A percentile compares a stretch with the other conserved stretches of the same genome.
Evolutionary conservation across 2,329 filamentous ascomycete genomes (phyloP).

Genomic region (Tetracladium maxilliforme): DNA sequence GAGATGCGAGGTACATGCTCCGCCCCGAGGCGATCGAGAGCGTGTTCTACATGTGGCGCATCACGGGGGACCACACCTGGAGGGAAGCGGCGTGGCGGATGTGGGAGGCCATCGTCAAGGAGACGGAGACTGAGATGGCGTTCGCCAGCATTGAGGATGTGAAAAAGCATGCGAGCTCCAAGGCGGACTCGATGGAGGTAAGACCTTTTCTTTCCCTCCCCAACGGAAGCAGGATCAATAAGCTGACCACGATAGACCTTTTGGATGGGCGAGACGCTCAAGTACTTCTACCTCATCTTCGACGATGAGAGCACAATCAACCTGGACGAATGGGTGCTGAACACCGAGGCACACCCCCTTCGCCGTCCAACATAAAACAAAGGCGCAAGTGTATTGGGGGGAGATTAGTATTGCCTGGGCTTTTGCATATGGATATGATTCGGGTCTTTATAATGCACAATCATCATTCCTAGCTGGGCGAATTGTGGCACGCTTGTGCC

Average conservation of each 20-base stretch:
- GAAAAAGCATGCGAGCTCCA: slow-evolving; percentile 6
- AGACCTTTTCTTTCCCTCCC: slow-evolving; percentile 3
- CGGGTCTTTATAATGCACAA: no score
- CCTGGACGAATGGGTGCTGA: slow-evolving; percentile 44
- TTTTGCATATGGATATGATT: no score
- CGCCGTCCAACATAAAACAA: no score
- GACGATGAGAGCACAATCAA: slow-evolving; percentile 33
- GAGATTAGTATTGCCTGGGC: no score
- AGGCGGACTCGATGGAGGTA: slow-evolving; percentile 38
- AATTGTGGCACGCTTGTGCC: no score
- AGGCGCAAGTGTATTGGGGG: no score
- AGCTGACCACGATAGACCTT: slow-evolving; percentile 44
- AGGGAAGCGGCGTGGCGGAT: slow-evolving; percentile 31
- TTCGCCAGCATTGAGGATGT: slow-evolving; percentile 26
- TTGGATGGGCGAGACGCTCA: slow-evolving; percentile 50
- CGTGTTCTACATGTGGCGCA: slow-evolving; percentile 70
- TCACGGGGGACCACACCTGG: slow-evolving; percentile 30
- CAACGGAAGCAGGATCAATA: background rate
- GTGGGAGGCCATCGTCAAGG: slow-evolving; percentile 27
- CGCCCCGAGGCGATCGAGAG: slow-evolving; percentile 69
- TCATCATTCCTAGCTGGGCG: no score
- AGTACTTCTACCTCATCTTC: slow-evolving; percentile 45
- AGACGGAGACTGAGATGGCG: slow-evolving; percentile 23
- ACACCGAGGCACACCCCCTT: slow-evolving; percentile 16
- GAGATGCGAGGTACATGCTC: slow-evolving; percentile 37